Evolutionary conservation across 2,329 filamentous ascomycete species (phyloP).

Genomic region (Microdochium paspali): DNA sequence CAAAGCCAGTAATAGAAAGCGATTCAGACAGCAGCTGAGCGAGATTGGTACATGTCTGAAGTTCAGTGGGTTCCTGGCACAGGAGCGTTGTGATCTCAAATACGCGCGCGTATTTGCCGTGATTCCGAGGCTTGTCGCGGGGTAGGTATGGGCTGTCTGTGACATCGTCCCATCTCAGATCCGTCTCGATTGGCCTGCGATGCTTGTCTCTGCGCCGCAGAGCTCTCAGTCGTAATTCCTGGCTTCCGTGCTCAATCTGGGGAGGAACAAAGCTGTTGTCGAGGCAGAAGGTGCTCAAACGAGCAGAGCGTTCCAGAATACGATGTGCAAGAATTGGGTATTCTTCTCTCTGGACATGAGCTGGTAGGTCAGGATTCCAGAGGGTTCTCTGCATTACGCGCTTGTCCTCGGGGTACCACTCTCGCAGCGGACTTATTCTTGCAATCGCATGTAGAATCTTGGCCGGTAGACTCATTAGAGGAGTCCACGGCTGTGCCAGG

Average conservation of each 20-base stretch:
- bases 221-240: conserved; percentile 1
- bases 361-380: conserved; percentile 22
- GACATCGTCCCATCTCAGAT: neutral
- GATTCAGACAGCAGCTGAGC: conserved; percentile 10
- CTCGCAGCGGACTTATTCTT: conserved; percentile 17
- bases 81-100: conserved; percentile 7
- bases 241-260: conserved; percentile 3
- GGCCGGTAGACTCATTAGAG: conserved; percentile 8
- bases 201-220: neutral
- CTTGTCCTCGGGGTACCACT: conserved; percentile 26
- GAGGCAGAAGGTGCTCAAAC: conserved; percentile 3
- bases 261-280: conserved; percentile 17
- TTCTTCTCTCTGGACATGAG: conserved; percentile 26
- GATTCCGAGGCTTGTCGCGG: conserved; percentile 7
- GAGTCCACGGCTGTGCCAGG: conserved; percentile 37
- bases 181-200: neutral
- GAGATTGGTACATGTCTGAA: conserved; percentile 10
- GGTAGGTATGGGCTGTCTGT: conserved; percentile 8
- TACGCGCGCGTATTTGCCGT: conserved; percentile 8
- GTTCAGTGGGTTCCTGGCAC: conserved; percentile 5
- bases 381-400: conserved; percentile 21
- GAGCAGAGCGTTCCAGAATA: conserved; percentile 19
- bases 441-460: conserved; percentile 11
- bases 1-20: conserved; percentile 10
- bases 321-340: conserved; percentile 16